A percentile compares a stretch with the other conserved stretches of the same genome.
These are phyloP conservation scores for Metschnikowia borealis DNA, from an alignment of 805 yeast species.

Conservation along the genomic window DNA sequence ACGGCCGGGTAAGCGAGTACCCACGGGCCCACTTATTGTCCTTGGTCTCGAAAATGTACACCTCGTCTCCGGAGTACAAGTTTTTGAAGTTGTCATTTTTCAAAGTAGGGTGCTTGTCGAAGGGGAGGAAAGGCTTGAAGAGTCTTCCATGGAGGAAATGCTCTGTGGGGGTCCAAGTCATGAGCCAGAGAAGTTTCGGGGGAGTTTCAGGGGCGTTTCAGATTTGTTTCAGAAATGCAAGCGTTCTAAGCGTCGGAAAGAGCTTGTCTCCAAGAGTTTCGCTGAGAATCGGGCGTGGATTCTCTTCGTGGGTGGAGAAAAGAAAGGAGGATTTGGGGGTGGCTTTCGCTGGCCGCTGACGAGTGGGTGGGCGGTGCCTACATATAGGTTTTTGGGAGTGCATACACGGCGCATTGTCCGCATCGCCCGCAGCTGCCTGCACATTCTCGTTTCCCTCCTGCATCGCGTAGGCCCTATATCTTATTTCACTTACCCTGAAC, in stretches of 20 bases:
- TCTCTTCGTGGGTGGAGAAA: too few species aligned
- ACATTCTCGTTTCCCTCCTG: not conserved
- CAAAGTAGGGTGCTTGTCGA: conserved; percentile 38
- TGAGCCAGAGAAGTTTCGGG: not conserved
- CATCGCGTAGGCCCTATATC: not conserved
- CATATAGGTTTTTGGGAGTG: fast-evolving
- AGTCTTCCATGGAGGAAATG: conserved; percentile 35
- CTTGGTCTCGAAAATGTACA: conserved; percentile 65
- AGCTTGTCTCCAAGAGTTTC: not conserved
- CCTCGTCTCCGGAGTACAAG: conserved; percentile 73
- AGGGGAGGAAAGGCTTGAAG: conserved; percentile 38
- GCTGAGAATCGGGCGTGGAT: too few species aligned
- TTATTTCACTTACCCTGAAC: too few species aligned
- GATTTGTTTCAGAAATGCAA: too few species aligned
- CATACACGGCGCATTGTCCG: too few species aligned
- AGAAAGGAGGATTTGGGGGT: too few species aligned
- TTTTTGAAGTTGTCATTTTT: conserved; percentile 42
- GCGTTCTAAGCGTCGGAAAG: not conserved
- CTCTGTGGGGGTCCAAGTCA: conserved; percentile 37
- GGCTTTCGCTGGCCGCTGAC: too few species aligned
- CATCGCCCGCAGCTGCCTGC: too few species aligned
- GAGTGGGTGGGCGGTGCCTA: too few species aligned
- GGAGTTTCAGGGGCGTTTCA: too few species aligned
- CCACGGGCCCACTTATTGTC: conserved; percentile 74
- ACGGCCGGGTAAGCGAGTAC: conserved; percentile 62